Evolutionary conservation across 148 eudicot genomes (phyloP).

Genomic region (Fallopia convolvulus): DNA sequence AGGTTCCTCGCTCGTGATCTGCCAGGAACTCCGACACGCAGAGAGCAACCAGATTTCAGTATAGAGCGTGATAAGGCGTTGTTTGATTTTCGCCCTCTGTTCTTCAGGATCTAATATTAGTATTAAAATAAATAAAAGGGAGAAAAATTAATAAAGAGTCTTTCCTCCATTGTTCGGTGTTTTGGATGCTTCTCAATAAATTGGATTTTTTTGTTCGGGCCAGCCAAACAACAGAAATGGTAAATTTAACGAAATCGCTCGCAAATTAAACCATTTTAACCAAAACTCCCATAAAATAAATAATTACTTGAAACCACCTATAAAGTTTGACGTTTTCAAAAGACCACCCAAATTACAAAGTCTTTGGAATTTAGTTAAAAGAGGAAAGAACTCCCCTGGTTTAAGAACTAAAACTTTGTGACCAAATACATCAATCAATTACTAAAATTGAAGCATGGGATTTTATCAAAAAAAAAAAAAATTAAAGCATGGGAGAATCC

Average conservation of each 20-base stretch:
- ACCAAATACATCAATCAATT: too few relatives aligned
- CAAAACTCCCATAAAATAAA: too few relatives aligned
- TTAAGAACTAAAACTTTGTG: too few relatives aligned
- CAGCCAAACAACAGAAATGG: not conserved
- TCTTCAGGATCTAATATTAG: not conserved
- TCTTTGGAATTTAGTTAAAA: too few relatives aligned
- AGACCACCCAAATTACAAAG: too few relatives aligned
- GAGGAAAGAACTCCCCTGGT: too few relatives aligned
- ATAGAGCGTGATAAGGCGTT: constrained; percentile 9
- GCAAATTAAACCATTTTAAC: too few relatives aligned
- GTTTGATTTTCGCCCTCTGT: constrained; percentile 1
- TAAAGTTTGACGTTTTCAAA: not conserved
- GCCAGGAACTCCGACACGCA: not conserved
- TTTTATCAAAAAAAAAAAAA: too few relatives aligned
- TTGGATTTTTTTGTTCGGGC: not conserved
- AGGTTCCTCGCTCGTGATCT: constrained; percentile 4
- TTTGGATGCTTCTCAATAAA: constrained; percentile 9
- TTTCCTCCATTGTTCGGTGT: not conserved
- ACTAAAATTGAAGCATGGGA: too few relatives aligned
- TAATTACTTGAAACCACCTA: not conserved
- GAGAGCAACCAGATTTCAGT: constrained; percentile 11
- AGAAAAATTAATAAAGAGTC: not conserved
- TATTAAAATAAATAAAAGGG: not conserved
- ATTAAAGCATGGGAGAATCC: too few relatives aligned
- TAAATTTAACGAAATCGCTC: not conserved